Evolutionary conservation across 1,284 basidiomycete genomes (phyloP).

Genomic region (Kalmanozyma brasiliensis): DNA sequence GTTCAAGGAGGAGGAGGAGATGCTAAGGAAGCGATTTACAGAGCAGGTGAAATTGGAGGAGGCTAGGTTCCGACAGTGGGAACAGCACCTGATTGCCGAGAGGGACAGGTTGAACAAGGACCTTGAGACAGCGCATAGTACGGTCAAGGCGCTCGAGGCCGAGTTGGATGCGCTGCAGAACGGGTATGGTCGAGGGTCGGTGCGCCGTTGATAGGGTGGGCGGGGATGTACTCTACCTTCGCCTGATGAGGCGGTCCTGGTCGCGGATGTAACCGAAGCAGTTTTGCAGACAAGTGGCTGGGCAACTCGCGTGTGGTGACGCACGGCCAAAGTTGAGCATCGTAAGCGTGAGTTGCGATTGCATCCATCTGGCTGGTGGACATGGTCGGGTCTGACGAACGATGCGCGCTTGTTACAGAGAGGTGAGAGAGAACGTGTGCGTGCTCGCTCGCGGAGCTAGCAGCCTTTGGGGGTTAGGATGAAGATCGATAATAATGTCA

Average conservation of each 20-base stretch:
- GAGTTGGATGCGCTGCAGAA: constrained; percentile 59
- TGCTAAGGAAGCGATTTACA: constrained; percentile 94
- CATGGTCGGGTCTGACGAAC: too few species aligned
- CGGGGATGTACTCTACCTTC: constrained; percentile 2
- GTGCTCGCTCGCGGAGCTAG: too few species aligned
- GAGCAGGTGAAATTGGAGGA: constrained; percentile 99
- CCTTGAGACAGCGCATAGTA: constrained; percentile 64
- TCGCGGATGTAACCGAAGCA: constrained; percentile 5
- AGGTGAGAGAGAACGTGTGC: too few species aligned
- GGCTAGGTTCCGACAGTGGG: constrained; percentile 97
- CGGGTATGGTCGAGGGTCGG: constrained; percentile 54
- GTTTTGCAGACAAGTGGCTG: too few species aligned
- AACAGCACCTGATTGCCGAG: constrained; percentile 83
- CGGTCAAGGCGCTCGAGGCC: constrained; percentile 66
- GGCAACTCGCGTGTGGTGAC: too few species aligned
- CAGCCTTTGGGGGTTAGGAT: too few species aligned
- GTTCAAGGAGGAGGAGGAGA: constrained; percentile 99
- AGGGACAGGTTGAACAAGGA: constrained; percentile 68
- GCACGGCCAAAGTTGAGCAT: too few species aligned
- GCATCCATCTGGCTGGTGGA: too few species aligned
- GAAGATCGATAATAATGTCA: too few species aligned
- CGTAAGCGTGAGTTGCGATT: too few species aligned
- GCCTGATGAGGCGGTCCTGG: too few species aligned
- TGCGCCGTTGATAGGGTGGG: constrained; percentile 37
- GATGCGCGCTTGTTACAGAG: too few species aligned